phyloP scores from a whole-genome alignment of 345 rosid genomes.

The Brassica juncea region DNA sequence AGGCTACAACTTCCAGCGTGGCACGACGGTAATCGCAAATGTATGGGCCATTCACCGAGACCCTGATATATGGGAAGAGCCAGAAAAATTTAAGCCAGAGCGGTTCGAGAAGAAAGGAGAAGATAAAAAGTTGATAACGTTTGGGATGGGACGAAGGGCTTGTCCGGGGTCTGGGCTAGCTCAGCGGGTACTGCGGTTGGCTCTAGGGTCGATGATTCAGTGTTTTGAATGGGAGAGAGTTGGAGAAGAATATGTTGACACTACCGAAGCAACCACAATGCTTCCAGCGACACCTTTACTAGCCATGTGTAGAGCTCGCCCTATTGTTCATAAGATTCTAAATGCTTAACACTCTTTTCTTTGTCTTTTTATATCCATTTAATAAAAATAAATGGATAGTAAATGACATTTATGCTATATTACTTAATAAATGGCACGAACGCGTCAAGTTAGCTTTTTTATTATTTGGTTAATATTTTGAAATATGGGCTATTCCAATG shows the following conservation, averaged over 20 bases:
- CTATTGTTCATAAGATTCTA: slow-evolving; percentile 9
- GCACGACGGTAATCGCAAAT: slow-evolving; percentile 57
- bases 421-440: too few species aligned
- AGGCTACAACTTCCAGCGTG: slow-evolving; percentile 57
- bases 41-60: slow-evolving; percentile 72
- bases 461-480: too few species aligned
- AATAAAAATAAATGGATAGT: too few species aligned
- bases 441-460: too few species aligned
- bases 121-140: slow-evolving; percentile 31
- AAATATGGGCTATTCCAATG: too few species aligned
- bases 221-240: slow-evolving; percentile 45
- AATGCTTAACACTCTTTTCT: neutral
- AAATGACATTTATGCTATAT: too few species aligned
- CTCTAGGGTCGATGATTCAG: slow-evolving; percentile 36
- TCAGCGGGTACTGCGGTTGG: slow-evolving; percentile 17
- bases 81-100: slow-evolving; percentile 38
- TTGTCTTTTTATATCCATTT: neutral
- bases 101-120: slow-evolving; percentile 39
- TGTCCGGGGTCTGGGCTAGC: slow-evolving; percentile 39
- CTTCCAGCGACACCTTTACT: slow-evolving; percentile 42
- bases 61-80: slow-evolving; percentile 51
- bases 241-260: slow-evolving; percentile 38
- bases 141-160: slow-evolving; percentile 43
- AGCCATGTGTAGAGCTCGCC: slow-evolving; percentile 33
- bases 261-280: slow-evolving; percentile 39